phyloP scores from a whole-genome alignment of 495 filamentous ascomycete species.

The Staphylotrichum tortipilum region DNA sequence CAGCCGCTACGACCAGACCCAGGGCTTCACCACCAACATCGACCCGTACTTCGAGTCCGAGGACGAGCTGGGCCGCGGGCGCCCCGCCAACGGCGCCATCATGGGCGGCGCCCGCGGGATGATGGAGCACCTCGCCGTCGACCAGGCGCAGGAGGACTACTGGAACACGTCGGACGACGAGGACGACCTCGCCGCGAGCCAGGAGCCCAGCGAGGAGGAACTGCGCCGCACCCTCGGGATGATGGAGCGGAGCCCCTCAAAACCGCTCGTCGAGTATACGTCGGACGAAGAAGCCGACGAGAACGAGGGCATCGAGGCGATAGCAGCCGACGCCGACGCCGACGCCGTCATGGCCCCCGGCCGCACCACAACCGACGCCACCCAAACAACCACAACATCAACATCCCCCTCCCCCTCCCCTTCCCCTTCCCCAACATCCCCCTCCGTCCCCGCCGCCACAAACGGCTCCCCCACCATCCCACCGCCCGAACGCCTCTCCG shows the following conservation, averaged over 20 bases:
- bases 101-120: conserved; percentile 49
- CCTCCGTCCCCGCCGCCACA: conserved; percentile 16
- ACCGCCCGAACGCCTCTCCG: conserved; percentile 70
- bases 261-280: conserved; percentile 81
- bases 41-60: conserved; percentile 48
- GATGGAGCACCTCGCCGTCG: conserved; percentile 60
- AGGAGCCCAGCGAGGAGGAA: conserved; percentile 13
- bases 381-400: conserved; percentile 8
- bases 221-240: not conserved
- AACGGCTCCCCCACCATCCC: conserved; percentile 27
- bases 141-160: conserved; percentile 84
- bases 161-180: conserved; percentile 91
- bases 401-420: conserved; percentile 9
- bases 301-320: conserved; percentile 30
- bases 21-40: conserved; percentile 53
- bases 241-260: conserved; percentile 43
- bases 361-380: not conserved
- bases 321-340: too few relatives aligned
- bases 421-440: conserved; percentile 13
- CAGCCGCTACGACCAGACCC: conserved; percentile 69
- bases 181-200: conserved; percentile 45
- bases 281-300: conserved; percentile 63
- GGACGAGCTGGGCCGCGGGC: conserved; percentile 42
- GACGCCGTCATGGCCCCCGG: conserved; percentile 31
- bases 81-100: conserved; percentile 41